These are phyloP conservation scores for Stagonosporopsis tanaceti DNA, from an alignment of 2,329 filamentous ascomycete species.

Conservation along the genomic window DNA sequence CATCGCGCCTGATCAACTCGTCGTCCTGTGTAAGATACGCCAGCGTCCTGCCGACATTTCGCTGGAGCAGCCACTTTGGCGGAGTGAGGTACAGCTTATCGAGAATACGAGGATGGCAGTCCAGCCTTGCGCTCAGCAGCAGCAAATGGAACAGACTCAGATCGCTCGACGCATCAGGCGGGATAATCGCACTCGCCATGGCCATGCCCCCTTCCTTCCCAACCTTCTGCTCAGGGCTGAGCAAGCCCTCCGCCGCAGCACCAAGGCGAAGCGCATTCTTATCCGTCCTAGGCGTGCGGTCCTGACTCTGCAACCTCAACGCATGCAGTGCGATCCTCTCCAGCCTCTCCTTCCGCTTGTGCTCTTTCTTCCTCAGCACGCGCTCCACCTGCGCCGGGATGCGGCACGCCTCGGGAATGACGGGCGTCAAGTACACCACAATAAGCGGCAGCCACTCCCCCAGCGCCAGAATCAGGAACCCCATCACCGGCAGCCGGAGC, in stretches of 20 bases:
- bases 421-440: slow-evolving; percentile 72
- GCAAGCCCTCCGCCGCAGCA: slow-evolving; percentile 9
- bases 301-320: slow-evolving; percentile 24
- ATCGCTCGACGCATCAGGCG: slow-evolving; percentile 6
- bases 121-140: slow-evolving; percentile 28
- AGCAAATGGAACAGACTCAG: slow-evolving; percentile 30
- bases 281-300: slow-evolving; percentile 4
- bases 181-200: slow-evolving; percentile 15
- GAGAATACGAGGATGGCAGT: slow-evolving; percentile 43
- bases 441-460: slow-evolving; percentile 88
- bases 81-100: slow-evolving; percentile 53
- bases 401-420: slow-evolving; percentile 83
- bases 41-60: slow-evolving; percentile 63
- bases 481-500: slow-evolving; percentile 80
- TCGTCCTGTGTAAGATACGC: slow-evolving; percentile 76
- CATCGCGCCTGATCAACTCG: slow-evolving; percentile 68
- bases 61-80: slow-evolving; percentile 61
- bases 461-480: slow-evolving; percentile 75
- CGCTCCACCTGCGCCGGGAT: slow-evolving; percentile 79
- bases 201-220: slow-evolving; percentile 12
- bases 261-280: slow-evolving; percentile 4
- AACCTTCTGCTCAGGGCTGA: neutral
- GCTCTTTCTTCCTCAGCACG: slow-evolving; percentile 61
- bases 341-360: slow-evolving; percentile 31
- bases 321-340: slow-evolving; percentile 26